phyloP scores from a whole-genome alignment of 495 filamentous ascomycete genomes.

The Peziza echinospora region DNA sequence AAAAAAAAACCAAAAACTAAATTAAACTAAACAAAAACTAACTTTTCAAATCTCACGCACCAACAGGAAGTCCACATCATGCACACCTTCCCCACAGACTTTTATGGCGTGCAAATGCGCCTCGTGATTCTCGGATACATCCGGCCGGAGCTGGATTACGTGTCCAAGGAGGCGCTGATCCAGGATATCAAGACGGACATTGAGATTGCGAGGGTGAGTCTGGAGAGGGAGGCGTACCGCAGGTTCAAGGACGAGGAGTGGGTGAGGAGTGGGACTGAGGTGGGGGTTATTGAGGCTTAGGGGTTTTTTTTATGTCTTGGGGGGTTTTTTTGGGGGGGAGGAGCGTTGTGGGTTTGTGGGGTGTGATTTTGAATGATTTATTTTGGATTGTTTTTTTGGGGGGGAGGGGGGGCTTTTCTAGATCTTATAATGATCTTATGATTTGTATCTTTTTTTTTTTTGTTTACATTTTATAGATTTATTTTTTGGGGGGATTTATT shows the following conservation, averaged over 20 bases:
- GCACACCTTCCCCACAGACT: slow-evolving; percentile 48
- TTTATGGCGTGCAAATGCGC: slow-evolving; percentile 63
- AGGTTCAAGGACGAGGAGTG: background rate
- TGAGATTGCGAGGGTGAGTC: slow-evolving; percentile 53
- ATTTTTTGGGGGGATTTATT: too few relatives aligned
- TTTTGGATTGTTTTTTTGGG: too few relatives aligned
- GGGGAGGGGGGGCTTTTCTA: too few relatives aligned
- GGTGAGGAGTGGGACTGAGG: background rate
- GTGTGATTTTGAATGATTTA: too few relatives aligned
- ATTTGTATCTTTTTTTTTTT: too few relatives aligned
- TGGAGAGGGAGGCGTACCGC: slow-evolving; percentile 46
- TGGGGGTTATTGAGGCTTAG: background rate
- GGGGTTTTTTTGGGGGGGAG: too few relatives aligned
- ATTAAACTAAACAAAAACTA: too few relatives aligned
- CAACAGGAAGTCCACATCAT: slow-evolving; percentile 65
- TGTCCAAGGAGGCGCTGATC: slow-evolving; percentile 56
- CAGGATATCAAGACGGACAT: slow-evolving; percentile 78
- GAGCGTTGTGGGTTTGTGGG: too few relatives aligned
- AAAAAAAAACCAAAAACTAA: too few relatives aligned
- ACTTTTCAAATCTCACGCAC: background rate
- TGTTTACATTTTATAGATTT: too few relatives aligned
- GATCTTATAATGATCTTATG: too few relatives aligned
- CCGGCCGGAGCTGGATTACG: slow-evolving; percentile 73
- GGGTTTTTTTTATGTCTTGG: too few relatives aligned
- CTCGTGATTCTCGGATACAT: slow-evolving; percentile 70